Base-by-base conservation (phyloP, 805 yeast species). In the Scheffersomyces stipitis region DNA sequence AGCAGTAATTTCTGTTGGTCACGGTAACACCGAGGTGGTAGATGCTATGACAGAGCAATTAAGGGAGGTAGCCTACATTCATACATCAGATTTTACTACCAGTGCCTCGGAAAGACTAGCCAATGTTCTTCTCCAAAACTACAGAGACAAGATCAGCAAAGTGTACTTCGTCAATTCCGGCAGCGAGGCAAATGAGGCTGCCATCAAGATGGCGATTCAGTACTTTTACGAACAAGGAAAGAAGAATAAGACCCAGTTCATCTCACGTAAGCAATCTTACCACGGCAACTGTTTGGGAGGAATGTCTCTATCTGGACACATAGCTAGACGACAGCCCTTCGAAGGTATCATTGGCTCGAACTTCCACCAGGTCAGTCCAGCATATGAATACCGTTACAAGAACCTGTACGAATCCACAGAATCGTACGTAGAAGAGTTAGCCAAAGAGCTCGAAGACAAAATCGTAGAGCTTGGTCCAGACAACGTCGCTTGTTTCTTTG, bases 111-210 rank as follows among this genome's bases (percentile, higher is more conserved):
- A 73, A 42, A 66, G 61, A 6, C 50, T 73, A 34, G 65, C 74
- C 18, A 51, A 64, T 35, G 68, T 62, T 75, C 80, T 54, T 33
- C 57, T 68, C 41, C 65, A 62, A 4, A 52, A 57, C 30, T 63
- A 72, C 13, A 47, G 59, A 28, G 62, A 57, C 28, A 68, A 60
- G 6, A 69, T 68, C 41, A 45, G 57, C 3, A 59, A 71, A 17
- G 75, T 70, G 10, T 41, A 67, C 31, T 62, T 86, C 42, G 75
- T 79, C 45, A 83, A 83, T 48, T 77, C 86, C 2, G 95, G 95
- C 35, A 73, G 89, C 32, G 66, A 62, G 35, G 52, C 62, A 14
- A 60, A 55, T 34, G 62, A 62, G 35, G 56, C 57, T 29, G 64
- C 67, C 8, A 53, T 60, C 18, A 60, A 62, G 37, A 44, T 62